Conservation (phyloP, 176 grass and related monocot species). For the Phragmites australis region DNA sequence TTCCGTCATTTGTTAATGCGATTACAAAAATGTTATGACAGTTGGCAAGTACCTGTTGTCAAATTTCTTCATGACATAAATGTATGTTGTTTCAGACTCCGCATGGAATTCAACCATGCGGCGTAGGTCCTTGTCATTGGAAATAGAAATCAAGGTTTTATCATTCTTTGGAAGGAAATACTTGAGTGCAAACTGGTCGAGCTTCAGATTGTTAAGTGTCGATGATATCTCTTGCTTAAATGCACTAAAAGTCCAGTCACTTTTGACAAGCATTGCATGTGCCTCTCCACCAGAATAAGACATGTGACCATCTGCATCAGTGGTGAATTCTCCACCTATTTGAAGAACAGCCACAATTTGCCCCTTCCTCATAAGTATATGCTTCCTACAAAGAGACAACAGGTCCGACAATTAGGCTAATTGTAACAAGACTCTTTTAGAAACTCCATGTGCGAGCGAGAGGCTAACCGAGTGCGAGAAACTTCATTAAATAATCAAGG, state of each 20-base stretch:
- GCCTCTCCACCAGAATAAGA: constrained; percentile 92
- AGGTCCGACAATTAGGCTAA: constrained; percentile 10
- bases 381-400: constrained; percentile 33
- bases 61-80: constrained; percentile 85
- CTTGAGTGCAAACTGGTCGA: constrained; percentile 64
- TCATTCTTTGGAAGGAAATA: constrained; percentile 96
- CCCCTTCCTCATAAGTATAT: constrained; percentile 51
- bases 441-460: background rate
- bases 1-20: constrained; percentile 1
- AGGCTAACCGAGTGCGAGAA: no score
- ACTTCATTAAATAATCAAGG: background rate
- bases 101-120: constrained; percentile 98
- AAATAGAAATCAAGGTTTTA: constrained; percentile 84
- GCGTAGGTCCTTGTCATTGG: constrained; percentile 88
- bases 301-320: constrained; percentile 77
- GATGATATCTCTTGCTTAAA: constrained; percentile 76
- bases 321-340: constrained; percentile 77
- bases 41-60: constrained; percentile 65
- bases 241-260: constrained; percentile 62
- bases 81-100: constrained; percentile 66
- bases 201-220: constrained; percentile 65
- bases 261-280: constrained; percentile 81
- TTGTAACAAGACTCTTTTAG: background rate
- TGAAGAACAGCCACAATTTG: constrained; percentile 88
- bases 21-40: background rate